Evolutionary conservation across 1,139 yeast species (phyloP), one percentile per base, ranked within the genome.

Genomic region (Pneumocystis murina): DNA sequence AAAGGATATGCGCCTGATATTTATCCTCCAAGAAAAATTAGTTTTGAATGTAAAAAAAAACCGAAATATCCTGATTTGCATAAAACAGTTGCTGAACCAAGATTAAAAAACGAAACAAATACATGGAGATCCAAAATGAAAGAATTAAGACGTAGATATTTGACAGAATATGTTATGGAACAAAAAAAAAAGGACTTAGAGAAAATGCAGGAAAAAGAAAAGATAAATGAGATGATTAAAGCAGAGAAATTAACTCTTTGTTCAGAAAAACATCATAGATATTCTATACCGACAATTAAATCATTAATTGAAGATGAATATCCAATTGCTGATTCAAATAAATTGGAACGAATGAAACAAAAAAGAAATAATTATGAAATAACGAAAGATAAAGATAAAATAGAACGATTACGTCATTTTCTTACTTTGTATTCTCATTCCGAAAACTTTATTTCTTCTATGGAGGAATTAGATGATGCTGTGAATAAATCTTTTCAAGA

Each of bases 201-300:
- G 28, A 41, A 41, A 8, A 33, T 33, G 4, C 35, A 33, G 8
- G 35, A 33, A 41, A 17, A 41, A 41, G 2, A 10, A 41, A 41
- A 17, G 24, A 41, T 7, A 41, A 6, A 17, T 10, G 54, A 38
- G n/a, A 38, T 41, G 10, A 6, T 17, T 41, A 17, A 41, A 20
- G 10, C 54, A 17, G 4, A 41, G 20, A 10, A 41, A 41, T 17
- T 24, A 6, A n/a, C 8, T 6, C 24, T 41, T 41, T 41, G 12
- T 41, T 10, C 28, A 6, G 14, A 41, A 7, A 17, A 10, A 17
- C 7, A 41, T 17, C 20, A 41, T 17, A 6, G 2, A 41, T 17
- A 17, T 41, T 61, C 59, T n/a, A 17, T 60, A 24, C 65, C 65
- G 17, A 59, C 65, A 12, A 63, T 63, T 54, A 62, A 61, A 17